These are phyloP conservation scores for Tricholoma hemisulphureum DNA, from an alignment of 768 basidiomycete genomes.

Conservation along the genomic window DNA sequence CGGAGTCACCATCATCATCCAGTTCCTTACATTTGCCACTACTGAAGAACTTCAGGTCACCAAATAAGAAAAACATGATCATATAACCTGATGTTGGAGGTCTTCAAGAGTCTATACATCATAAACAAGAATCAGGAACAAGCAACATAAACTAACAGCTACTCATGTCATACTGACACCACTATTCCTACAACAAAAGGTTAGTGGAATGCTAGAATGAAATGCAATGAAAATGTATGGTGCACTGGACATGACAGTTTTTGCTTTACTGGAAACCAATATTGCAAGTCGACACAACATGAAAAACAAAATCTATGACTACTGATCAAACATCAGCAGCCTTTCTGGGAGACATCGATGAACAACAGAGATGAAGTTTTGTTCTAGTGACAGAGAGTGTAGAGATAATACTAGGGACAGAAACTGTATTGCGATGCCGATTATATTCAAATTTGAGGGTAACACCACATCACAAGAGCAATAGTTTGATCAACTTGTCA, in stretches of 20 bases:
- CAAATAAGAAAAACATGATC: background rate
- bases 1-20: background rate
- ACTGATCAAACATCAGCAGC: background rate
- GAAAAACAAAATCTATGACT: background rate
- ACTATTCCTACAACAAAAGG: background rate
- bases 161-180: background rate
- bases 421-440: background rate
- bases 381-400: background rate
- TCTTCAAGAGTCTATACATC: background rate
- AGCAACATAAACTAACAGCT: background rate
- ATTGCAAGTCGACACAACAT: background rate
- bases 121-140: background rate
- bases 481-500: background rate
- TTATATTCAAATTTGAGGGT: background rate
- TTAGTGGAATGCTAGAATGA: background rate
- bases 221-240: background rate
- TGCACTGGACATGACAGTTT: background rate
- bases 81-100: background rate
- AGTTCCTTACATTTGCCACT: background rate
- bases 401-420: background rate
- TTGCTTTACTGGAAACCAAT: background rate
- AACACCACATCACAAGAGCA: background rate
- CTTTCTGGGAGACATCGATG: background rate
- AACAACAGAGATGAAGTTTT: background rate
- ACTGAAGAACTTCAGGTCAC: background rate